Evolutionary conservation across 495 filamentous ascomycete genomes (phyloP), one percentile per base, ranked within the genome.

Genomic region (Podospora pseudoanserina): DNA sequence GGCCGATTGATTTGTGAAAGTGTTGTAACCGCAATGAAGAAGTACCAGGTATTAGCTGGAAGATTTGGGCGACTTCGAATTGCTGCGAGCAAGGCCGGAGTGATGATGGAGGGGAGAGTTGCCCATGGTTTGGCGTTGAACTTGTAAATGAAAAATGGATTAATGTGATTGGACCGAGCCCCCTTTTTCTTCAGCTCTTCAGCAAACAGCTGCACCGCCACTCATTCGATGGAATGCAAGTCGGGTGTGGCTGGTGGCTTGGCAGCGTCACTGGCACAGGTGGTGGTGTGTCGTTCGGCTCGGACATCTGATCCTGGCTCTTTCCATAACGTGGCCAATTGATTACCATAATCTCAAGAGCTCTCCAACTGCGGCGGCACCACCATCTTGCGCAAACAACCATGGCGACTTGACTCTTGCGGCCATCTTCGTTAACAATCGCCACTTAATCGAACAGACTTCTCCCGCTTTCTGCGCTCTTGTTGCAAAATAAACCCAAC

Each of bases 1-100:
- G 85, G 81, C 1, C 82, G 78, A 71, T 87, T 88, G 18, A 87
- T 72, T 18, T 80, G 73, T 16, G 80, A 81, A 30, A 87, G 79
- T 1, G 84, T 81, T 6, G 82, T 79, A 5, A 79, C 82, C n/a
- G 81, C 78, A 54, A 87, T 75, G 68, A 85, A 79, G 68, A 85
- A 79, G 70, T 87, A 86, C 81, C 86, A 88, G 20, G 77, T 78
- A 60, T 85, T 72, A 13, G 65, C 69, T 19, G 86, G 86, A 4
- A 87, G 77, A 39, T 78, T 65, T 18, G 83, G 75, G 49, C 78
- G 72, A 55, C 66, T 75, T 30, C 83, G 82, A n/a, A 87, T 73
- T 5, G 80, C 79, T 23, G 76, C 73, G 6, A 87, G 75, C 34
- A 86, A 70, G 3, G 76, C 66, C 9, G 82, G 77, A 5, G 83